Conservation (phyloP, 257 asterid genomes). For the Nemophila menziesii region DNA sequence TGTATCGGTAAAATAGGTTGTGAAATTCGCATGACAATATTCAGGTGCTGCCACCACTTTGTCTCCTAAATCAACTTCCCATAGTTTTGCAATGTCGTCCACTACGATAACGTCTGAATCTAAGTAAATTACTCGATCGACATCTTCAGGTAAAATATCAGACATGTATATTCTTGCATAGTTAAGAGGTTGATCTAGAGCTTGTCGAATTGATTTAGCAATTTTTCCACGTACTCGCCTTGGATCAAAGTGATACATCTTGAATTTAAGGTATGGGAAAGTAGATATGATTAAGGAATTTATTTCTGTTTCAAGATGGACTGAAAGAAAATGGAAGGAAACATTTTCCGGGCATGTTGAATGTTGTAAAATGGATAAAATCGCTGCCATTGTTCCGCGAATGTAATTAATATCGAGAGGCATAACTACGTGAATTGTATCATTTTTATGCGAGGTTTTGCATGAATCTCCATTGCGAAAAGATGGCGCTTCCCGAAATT, state of each 20-base stretch:
- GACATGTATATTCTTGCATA: conserved; percentile 68
- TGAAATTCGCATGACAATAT: conserved; percentile 74
- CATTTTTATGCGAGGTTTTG: conserved; percentile 3
- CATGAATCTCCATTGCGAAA: conserved; percentile 61
- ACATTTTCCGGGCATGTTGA: conserved; percentile 72
- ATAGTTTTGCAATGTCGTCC: conserved; percentile 60
- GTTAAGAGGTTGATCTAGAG: conserved; percentile 76
- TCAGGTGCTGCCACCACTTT: conserved; percentile 71
- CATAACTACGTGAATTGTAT: conserved; percentile 53
- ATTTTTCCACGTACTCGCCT: conserved; percentile 49
- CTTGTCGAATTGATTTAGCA: conserved; percentile 63
- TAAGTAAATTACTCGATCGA: conserved; percentile 51
- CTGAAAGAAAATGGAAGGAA: conserved; percentile 57
- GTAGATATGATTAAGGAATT: conserved; percentile 46
- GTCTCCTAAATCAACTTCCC: conserved; percentile 48
- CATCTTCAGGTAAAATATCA: conserved; percentile 40
- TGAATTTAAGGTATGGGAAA: conserved; percentile 63
- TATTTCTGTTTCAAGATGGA: conserved; percentile 39
- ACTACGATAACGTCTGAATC: conserved; percentile 72
- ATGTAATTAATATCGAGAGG: conserved; percentile 71
- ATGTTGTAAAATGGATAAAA: conserved; percentile 60
- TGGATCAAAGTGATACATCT: conserved; percentile 46
- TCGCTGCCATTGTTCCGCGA: conserved; percentile 75
- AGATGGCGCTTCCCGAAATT: conserved; percentile 72
- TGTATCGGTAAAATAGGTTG: conserved; percentile 41